Evolutionary conservation across 148 eudicot genomes (phyloP), one percentile per base, ranked within the genome.

Genomic region (Rhododendron vialii): DNA sequence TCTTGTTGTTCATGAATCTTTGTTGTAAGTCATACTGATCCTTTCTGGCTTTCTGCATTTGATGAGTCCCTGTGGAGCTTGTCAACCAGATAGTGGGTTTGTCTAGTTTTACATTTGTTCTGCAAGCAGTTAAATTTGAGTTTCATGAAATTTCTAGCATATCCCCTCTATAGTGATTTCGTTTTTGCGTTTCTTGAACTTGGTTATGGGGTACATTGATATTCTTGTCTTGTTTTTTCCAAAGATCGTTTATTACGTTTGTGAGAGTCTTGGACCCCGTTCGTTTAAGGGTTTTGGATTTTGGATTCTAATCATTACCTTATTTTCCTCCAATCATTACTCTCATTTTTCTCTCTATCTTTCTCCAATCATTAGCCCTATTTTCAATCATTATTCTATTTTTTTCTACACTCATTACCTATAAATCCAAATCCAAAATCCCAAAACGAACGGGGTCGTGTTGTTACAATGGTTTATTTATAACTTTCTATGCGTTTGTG

Each of bases 91-190:
- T 30, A 73, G 6, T 84, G 48, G 53, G 22, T 84, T 51, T 55
- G 48, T 84, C 48, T 75, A 35, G 76, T 53, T 84, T 38, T 84
- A 45, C 63, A 33, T 63, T 84, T 84, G 78, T 45, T 73, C 61
- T 33, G 1, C 48, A n/a, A 18, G 85, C 10, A 33, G 28, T 84
- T 67, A 17, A 15, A 47, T n/a, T 20, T 51, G 14, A 59, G 71
- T 24, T 24, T 67, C 84, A 10, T 82, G 73, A 82, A 41, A 82
- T 35, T 82, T 61, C 74, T 30, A 57, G 15, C 33, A 36, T 59
- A 57, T 22, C 48, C 30, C 15, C 80, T 53, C 63, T 69, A 84
- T 50, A 30, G 20, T 75, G 1, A 33, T 83, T 65, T 71, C 45
- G 33, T 1, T 12, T 26, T 83, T 51, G 45, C 79, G 6, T n/a